phyloP scores from a whole-genome alignment of 2,329 filamentous ascomycete genomes.

The Aschersonia sp. region DNA sequence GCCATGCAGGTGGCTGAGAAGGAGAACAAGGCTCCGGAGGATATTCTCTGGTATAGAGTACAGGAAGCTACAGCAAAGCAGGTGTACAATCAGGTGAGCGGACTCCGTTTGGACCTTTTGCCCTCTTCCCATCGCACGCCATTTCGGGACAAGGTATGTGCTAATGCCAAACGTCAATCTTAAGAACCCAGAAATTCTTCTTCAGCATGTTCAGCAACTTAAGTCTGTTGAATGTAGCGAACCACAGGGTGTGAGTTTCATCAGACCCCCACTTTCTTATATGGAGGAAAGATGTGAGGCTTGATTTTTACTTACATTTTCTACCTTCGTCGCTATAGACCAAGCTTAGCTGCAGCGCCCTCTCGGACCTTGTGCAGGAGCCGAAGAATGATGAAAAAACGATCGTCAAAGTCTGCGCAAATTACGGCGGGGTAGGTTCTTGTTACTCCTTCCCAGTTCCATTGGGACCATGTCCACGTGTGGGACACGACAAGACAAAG shows the following conservation, averaged over 20 bases:
- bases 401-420: not conserved
- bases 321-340: not conserved
- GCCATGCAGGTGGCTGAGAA: not conserved
- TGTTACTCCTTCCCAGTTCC: not conserved
- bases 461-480: not conserved
- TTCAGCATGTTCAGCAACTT: not conserved
- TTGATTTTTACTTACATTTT: not conserved
- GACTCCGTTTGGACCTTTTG: not conserved
- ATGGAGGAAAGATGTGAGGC: not conserved
- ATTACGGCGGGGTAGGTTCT: not conserved
- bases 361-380: not conserved
- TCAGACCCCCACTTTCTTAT: not conserved
- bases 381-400: not conserved
- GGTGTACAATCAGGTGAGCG: not conserved
- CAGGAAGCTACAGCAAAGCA: not conserved
- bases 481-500: not conserved
- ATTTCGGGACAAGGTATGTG: not conserved
- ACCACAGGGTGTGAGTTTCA: not conserved
- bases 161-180: not conserved
- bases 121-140: not conserved
- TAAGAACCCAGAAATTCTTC: not conserved
- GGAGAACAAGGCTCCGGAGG: not conserved
- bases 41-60: not conserved
- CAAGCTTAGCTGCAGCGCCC: not conserved
- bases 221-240: not conserved